Percentiles rank a stretch among this genome's conserved stretches.
Conservation (phyloP, 2,329 filamentous ascomycete genomes). For the Xenosphaeropsis pyriputrescens region DNA sequence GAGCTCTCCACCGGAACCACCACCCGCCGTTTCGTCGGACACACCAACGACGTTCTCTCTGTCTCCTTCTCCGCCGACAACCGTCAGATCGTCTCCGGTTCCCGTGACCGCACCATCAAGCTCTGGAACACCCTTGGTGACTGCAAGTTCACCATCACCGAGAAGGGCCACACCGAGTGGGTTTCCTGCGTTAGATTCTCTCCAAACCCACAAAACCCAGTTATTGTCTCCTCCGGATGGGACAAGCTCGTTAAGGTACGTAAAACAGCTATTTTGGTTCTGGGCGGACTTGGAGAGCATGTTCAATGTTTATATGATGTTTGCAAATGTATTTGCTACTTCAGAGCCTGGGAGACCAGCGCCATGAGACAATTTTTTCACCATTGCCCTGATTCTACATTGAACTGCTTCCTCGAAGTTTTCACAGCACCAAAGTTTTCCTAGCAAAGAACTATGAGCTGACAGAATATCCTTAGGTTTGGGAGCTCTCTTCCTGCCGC, state of each 20-base stretch:
- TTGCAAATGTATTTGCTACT: constrained; percentile 99
- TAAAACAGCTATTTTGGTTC: constrained; percentile 14
- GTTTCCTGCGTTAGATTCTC: constrained; percentile 99
- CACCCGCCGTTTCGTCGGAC: constrained; percentile 95
- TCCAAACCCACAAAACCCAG: constrained; percentile 99
- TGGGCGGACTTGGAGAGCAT: constrained; percentile 9
- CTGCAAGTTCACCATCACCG: constrained; percentile 99
- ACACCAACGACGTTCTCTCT: constrained; percentile 98
- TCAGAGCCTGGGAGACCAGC: constrained; percentile 71
- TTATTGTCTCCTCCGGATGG: constrained; percentile 97
- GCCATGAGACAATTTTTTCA: constrained; percentile 98
- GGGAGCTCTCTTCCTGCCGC: constrained; percentile 98
- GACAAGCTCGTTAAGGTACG: constrained; percentile 99
- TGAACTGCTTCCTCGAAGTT: not conserved
- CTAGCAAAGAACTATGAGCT: constrained; percentile 3
- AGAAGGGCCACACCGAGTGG: constrained; percentile 99
- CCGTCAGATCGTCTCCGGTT: constrained; percentile 98
- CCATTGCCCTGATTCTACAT: constrained; percentile 26
- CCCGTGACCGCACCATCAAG: constrained; percentile 98
- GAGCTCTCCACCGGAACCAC: constrained; percentile 95
- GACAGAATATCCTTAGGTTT: constrained; percentile 49
- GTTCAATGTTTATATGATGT: constrained; percentile 61
- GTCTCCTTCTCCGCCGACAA: constrained; percentile 99
- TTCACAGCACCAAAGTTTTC: too few relatives aligned
- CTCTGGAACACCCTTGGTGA: constrained; percentile 99